Evolutionary conservation across 2,329 filamentous ascomycete species (phyloP), one percentile per base, ranked within the genome.

Genomic region (Pseudogymnoascus sp.): DNA sequence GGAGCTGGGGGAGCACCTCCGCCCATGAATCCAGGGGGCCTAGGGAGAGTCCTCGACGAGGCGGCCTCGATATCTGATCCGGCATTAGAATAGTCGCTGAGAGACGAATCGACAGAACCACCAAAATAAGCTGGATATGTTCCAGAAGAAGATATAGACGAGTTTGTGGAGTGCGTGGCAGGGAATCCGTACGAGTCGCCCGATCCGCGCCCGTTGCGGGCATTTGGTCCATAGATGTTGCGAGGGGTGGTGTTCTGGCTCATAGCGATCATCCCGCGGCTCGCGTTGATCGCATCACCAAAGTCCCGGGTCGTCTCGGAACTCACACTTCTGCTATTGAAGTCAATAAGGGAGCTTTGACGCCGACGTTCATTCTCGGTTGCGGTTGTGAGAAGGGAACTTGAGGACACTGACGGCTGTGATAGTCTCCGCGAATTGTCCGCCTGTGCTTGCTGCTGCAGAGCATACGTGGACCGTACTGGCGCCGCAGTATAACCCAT

Each of bases 201-300:
- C 1, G 92, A 92, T 63, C 85, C 87, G 67, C 91, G 83, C 64
- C 84, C 82, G 64, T 78, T 78, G 60, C 86, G 80, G 65, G 73
- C 78, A 66, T 82, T 79, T 67, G 84, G 82, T 65, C 89, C 91
- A 72, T 96, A 96, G 70, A 96, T 91, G 73, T 93, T 95, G 66
- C 93, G 82, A 11, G 93, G 91, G 1, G 92, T 96, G 70, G 92
- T 96, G 72, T 97, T 92, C 77, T 97, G 92, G 82, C 91, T 96
- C 83, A 97, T 90, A 38, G 92, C 91, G 26, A 97, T 84, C 90
- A 97, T 97, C 69, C 92, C 91, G 66, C 95, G 89, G 74, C 92
- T 93, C 24, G 93, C 93, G 74, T 97, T 93, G 63, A 97, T 86
- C 29, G 91, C 91, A 73, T 97, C 93, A 68, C 88, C 90, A 74